phyloP scores from a whole-genome alignment of 495 filamentous ascomycete genomes.

The Terfezia boudieri region DNA sequence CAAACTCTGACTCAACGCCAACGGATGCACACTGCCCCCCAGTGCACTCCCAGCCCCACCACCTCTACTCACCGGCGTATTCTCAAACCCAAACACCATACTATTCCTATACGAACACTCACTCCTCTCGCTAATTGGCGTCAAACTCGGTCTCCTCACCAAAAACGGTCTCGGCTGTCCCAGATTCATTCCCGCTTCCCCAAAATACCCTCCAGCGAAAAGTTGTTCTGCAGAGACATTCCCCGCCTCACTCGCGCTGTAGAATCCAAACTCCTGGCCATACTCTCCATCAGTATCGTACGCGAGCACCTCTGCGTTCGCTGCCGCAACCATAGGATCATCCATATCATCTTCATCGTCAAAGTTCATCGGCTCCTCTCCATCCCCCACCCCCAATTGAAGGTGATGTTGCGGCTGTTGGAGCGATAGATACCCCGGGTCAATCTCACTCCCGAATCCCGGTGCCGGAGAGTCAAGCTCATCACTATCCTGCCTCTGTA shows the following conservation, averaged over 20 bases:
- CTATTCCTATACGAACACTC: constrained; percentile 92
- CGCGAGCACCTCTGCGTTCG: constrained; percentile 81
- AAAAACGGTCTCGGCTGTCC: constrained; percentile 30
- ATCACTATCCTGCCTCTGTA: neutral
- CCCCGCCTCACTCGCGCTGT: constrained; percentile 27
- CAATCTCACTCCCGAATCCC: constrained; percentile 11
- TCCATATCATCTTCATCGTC: constrained; percentile 50
- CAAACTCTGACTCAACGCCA: neutral
- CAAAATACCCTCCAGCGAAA: constrained; percentile 69
- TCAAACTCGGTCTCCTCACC: constrained; percentile 70
- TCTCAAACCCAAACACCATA: constrained; percentile 20
- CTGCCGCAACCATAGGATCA: constrained; percentile 77
- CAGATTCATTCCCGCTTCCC: constrained; percentile 34
- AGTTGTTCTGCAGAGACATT: constrained; percentile 7
- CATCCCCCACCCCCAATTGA: neutral
- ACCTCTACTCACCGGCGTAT: neutral
- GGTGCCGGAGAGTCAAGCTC: neutral
- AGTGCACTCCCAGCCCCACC: neutral
- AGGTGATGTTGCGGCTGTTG: no score
- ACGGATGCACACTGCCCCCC: neutral
- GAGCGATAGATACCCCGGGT: neutral
- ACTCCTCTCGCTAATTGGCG: constrained; percentile 86
- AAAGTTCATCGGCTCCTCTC: constrained; percentile 5
- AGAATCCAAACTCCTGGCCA: constrained; percentile 96
- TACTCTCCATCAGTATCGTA: constrained; percentile 86